A percentile compares a stretch with the other conserved stretches of the same genome.
Evolutionary conservation across 805 yeast species (phyloP).

Genomic region (Starmerella vaccinii): DNA sequence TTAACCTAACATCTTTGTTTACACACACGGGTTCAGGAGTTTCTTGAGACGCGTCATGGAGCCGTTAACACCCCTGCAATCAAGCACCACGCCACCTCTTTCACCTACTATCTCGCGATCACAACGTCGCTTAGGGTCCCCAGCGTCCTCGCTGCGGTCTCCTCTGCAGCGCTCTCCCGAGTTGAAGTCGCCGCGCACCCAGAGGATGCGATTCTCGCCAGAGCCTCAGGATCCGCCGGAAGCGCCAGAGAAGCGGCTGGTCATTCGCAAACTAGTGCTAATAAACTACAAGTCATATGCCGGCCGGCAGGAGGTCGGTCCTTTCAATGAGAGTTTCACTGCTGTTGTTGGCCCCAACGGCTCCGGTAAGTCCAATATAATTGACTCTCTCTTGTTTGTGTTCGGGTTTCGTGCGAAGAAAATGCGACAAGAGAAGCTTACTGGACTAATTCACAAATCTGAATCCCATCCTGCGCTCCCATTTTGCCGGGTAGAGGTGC

Average conservation of each 20-base stretch:
- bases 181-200: slow-evolving; percentile 2
- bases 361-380: slow-evolving; percentile 94
- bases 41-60: slow-evolving; percentile 13
- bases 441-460: slow-evolving; percentile 87
- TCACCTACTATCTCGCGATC: slow-evolving; percentile 3
- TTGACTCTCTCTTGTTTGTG: slow-evolving; percentile 90
- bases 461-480: slow-evolving; percentile 54
- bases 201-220: not conserved
- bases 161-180: slow-evolving; percentile 6
- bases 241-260: slow-evolving; percentile 40
- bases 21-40: not conserved
- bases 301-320: slow-evolving; percentile 86
- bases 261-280: slow-evolving; percentile 61
- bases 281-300: slow-evolving; percentile 93
- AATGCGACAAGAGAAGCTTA: slow-evolving; percentile 91
- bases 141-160: slow-evolving; percentile 1
- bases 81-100: slow-evolving; percentile 8
- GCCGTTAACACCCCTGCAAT: slow-evolving; percentile 3
- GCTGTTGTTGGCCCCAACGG: slow-evolving; percentile 99
- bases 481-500: slow-evolving; percentile 84
- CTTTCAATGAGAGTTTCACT: slow-evolving; percentile 83
- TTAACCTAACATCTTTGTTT: not conserved
- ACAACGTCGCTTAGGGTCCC: slow-evolving; percentile 7
- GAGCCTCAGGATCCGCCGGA: not conserved
- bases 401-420: slow-evolving; percentile 94